Conservation (phyloP, 192 early-diverging fungal genomes). For the Rhizoclosmatium globosum region DNA sequence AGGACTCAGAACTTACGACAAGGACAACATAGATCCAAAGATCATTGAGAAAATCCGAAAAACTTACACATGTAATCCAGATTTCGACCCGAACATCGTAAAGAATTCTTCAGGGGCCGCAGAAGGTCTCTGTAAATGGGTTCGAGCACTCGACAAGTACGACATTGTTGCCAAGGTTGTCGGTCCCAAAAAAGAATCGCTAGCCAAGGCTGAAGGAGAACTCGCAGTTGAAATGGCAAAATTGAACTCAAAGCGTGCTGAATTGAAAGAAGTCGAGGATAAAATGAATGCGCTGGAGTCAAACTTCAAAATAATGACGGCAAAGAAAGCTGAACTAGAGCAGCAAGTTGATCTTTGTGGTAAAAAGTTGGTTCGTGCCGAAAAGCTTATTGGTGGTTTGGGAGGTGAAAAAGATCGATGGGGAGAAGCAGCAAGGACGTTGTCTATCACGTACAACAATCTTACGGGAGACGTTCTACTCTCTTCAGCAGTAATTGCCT, state of each 20-base stretch:
- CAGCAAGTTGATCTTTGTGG: slow-evolving; percentile 63
- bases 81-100: slow-evolving; percentile 68
- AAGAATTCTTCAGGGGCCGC: slow-evolving; percentile 69
- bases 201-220: slow-evolving; percentile 66
- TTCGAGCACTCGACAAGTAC: slow-evolving; percentile 67
- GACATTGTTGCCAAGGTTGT: slow-evolving; percentile 68
- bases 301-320: slow-evolving; percentile 61
- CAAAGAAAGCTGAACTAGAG: slow-evolving; percentile 65
- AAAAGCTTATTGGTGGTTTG: slow-evolving; percentile 65
- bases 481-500: slow-evolving; percentile 66
- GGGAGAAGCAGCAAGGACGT: slow-evolving; percentile 59
- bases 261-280: slow-evolving; percentile 69
- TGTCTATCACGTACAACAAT: slow-evolving; percentile 53
- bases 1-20: slow-evolving; percentile 62
- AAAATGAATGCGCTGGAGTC: slow-evolving; percentile 63
- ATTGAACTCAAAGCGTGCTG: slow-evolving; percentile 61
- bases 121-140: slow-evolving; percentile 67
- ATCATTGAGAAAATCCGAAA: slow-evolving; percentile 64
- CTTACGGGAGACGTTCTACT: slow-evolving; percentile 68
- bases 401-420: slow-evolving; percentile 70
- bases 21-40: slow-evolving; percentile 69
- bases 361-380: slow-evolving; percentile 64
- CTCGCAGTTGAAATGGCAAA: slow-evolving; percentile 67
- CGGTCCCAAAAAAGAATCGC: slow-evolving; percentile 62
- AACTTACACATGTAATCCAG: slow-evolving; percentile 68